Percentiles rank a stretch among this genome's conserved stretches.
Conservation (phyloP, 2,329 filamentous ascomycete species). For the Ceratocystiopsis sp. region DNA sequence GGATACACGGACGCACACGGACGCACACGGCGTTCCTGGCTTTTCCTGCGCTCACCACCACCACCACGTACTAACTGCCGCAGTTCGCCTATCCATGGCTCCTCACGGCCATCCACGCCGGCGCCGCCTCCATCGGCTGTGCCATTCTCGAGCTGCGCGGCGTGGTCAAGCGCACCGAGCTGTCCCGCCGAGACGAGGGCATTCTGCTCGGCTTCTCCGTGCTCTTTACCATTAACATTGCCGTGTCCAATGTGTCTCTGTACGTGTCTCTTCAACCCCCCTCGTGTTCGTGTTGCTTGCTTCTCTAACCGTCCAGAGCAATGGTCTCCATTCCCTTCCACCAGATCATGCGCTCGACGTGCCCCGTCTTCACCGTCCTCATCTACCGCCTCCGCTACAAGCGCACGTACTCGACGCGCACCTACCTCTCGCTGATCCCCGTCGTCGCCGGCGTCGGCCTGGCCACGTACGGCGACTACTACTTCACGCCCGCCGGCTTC, state of each 20-base stretch:
- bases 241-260: constrained; percentile 11
- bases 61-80: too few species aligned
- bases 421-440: constrained; percentile 43
- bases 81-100: constrained; percentile 43
- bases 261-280: neutral
- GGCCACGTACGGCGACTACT: constrained; percentile 45
- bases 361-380: constrained; percentile 42
- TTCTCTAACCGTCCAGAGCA: constrained; percentile 13
- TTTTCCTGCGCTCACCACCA: too few species aligned
- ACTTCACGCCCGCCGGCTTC: constrained; percentile 41
- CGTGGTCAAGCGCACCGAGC: constrained; percentile 33
- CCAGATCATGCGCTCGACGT: constrained; percentile 45
- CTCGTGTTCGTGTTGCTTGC: too few species aligned
- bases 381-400: constrained; percentile 40
- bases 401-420: constrained; percentile 35
- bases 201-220: constrained; percentile 38
- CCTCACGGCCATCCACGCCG: constrained; percentile 39
- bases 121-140: constrained; percentile 40
- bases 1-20: too few species aligned
- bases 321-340: constrained; percentile 43
- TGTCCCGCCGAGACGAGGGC: constrained; percentile 34
- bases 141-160: constrained; percentile 32
- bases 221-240: constrained; percentile 12
- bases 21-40: too few species aligned
- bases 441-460: constrained; percentile 41